A percentile compares a stretch with the other conserved stretches of the same genome.
Evolutionary conservation across 139 green algal genomes (phyloP).

Genomic region (Coccomyxa sp.): DNA sequence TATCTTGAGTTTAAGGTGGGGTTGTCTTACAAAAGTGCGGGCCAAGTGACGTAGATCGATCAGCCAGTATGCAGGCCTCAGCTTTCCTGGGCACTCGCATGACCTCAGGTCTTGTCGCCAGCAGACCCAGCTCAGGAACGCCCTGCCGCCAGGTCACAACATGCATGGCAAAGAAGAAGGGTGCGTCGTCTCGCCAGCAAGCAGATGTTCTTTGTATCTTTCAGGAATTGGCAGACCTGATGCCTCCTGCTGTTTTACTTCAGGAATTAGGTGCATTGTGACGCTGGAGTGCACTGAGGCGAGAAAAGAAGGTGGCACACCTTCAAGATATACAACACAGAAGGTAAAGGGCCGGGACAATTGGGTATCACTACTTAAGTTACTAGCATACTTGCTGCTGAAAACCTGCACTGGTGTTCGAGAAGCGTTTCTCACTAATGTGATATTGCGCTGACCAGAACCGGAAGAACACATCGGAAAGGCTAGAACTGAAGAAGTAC

Average conservation of each 20-base stretch:
- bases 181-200: background rate
- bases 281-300: conserved; percentile 94
- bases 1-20: too few relatives aligned
- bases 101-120: background rate
- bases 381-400: too few relatives aligned
- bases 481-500: conserved; percentile 91
- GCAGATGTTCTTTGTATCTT: background rate
- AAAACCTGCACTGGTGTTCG: background rate
- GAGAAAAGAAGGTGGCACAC: conserved; percentile 44
- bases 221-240: background rate
- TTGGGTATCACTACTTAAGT: too few relatives aligned
- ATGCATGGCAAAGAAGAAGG: conserved; percentile 92
- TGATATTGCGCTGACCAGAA: conserved; percentile 50
- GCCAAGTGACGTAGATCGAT: too few relatives aligned
- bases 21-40: too few relatives aligned
- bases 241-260: background rate
- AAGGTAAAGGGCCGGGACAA: conserved; percentile 53
- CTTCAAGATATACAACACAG: conserved; percentile 74
- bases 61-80: background rate
- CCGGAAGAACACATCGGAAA: conserved; percentile 79
- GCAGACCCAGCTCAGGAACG: background rate
- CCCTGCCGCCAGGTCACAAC: conserved; percentile 52
- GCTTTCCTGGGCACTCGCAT: background rate
- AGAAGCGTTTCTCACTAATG: background rate
- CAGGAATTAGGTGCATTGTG: conserved; percentile 74